Conservation (phyloP, 139 green algal genomes). For the Chlamydomonas sphaeroides region DNA sequence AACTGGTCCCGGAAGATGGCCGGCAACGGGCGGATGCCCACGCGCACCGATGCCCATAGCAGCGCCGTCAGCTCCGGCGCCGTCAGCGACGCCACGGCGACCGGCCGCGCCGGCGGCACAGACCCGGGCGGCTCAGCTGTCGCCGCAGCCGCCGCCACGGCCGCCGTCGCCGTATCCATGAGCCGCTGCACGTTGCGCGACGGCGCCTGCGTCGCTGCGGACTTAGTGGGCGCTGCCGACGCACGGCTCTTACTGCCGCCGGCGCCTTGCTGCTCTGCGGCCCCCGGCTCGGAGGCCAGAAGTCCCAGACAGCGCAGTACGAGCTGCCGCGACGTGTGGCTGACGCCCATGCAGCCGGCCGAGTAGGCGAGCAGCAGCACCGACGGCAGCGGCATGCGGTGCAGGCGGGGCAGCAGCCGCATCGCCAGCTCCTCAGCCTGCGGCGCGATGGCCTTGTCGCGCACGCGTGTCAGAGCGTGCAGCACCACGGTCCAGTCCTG, state of each 20-base stretch:
- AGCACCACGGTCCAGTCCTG: constrained; percentile 56
- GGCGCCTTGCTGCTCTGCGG: neutral
- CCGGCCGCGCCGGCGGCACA: neutral
- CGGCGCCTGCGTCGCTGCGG: too few species aligned
- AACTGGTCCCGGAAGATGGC: constrained; percentile 8
- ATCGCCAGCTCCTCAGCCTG: constrained; percentile 1
- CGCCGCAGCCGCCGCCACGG: neutral
- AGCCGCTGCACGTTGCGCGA: neutral
- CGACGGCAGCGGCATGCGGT: constrained; percentile 24
- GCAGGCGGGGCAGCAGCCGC: constrained; percentile 22
- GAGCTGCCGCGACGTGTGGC: neutral
- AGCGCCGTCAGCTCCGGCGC: constrained; percentile 18
- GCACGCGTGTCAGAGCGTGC: constrained; percentile 22
- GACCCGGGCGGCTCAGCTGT: neutral
- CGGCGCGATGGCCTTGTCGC: neutral
- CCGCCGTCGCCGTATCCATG: neutral
- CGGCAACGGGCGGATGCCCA: constrained; percentile 6
- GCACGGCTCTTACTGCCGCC: neutral
- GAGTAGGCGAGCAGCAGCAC: constrained; percentile 25
- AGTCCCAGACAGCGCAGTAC: constrained; percentile 10
- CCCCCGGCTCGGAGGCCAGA: neutral
- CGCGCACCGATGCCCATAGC: constrained; percentile 30
- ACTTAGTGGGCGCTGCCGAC: too few species aligned
- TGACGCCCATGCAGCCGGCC: constrained; percentile 24
- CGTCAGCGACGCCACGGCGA: neutral